These are phyloP conservation scores for Starmerella scarabaei DNA, from an alignment of 805 yeast species.

Conservation along the genomic window DNA sequence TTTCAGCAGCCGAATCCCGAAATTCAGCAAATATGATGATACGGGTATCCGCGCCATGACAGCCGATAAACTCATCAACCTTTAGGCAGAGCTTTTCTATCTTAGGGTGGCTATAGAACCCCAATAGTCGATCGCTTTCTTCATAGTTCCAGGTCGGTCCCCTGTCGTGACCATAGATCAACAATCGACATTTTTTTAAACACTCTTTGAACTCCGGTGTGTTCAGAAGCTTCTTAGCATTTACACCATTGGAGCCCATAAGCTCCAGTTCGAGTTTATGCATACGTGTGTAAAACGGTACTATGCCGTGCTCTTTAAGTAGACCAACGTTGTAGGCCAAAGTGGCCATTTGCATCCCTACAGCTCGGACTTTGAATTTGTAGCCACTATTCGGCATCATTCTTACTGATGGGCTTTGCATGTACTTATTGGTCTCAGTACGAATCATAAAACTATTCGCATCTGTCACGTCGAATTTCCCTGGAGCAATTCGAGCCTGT, in stretches of 20 bases:
- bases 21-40: constrained; percentile 81
- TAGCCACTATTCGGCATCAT: constrained; percentile 11
- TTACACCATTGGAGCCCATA: constrained; percentile 23
- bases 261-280: constrained; percentile 35
- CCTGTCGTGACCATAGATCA: constrained; percentile 27
- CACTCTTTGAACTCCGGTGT: constrained; percentile 37
- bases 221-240: constrained; percentile 50
- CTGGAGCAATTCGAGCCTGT: constrained; percentile 47
- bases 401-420: constrained; percentile 18
- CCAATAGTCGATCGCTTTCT: constrained; percentile 7
- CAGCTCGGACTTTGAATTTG: constrained; percentile 21
- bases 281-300: constrained; percentile 56
- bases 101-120: constrained; percentile 58
- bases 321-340: constrained; percentile 45
- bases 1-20: constrained; percentile 81
- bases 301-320: constrained; percentile 68
- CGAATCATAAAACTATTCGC: constrained; percentile 31
- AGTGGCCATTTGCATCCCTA: constrained; percentile 46
- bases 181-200: constrained; percentile 34
- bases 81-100: constrained; percentile 46
- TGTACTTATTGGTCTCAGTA: constrained; percentile 46
- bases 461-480: constrained; percentile 45
- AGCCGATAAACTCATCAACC: constrained; percentile 41
- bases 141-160: constrained; percentile 11
- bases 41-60: constrained; percentile 35